Percentiles rank a stretch among this genome's conserved stretches.
phyloP scores from a whole-genome alignment of 768 basidiomycete species.

The Terana coerulea region DNA sequence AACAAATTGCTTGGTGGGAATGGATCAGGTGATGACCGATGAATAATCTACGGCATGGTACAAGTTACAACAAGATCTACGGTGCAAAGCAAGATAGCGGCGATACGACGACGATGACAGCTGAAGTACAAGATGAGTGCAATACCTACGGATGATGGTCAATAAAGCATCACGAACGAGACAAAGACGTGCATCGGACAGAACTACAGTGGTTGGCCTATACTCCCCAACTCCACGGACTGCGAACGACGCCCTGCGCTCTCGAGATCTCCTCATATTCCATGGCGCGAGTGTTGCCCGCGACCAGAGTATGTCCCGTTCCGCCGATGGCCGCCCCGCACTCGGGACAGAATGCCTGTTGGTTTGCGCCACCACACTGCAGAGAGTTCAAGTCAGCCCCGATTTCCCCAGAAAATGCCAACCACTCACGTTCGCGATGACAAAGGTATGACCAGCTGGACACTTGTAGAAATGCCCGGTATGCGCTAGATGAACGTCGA shows the following conservation, averaged over 20 bases:
- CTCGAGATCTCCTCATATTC: slow-evolving; percentile 22
- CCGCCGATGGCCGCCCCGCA: slow-evolving; percentile 28
- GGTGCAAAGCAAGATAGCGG: too few species aligned
- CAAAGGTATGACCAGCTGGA: slow-evolving; percentile 27
- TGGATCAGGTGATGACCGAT: too few species aligned
- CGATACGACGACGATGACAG: too few species aligned
- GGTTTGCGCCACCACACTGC: slow-evolving; percentile 26
- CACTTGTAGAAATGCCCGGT: slow-evolving; percentile 30
- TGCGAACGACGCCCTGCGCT: slow-evolving; percentile 16
- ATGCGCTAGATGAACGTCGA: slow-evolving; percentile 16
- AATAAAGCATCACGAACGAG: too few species aligned
- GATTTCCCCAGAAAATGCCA: not conserved
- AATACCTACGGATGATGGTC: too few species aligned
- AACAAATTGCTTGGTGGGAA: too few species aligned
- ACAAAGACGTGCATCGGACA: too few species aligned
- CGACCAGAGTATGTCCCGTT: slow-evolving; percentile 15
- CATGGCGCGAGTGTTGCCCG: slow-evolving; percentile 17
- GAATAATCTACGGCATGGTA: too few species aligned
- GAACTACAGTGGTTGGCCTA: not conserved
- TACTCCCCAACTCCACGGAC: slow-evolving; percentile 21
- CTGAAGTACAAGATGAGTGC: too few species aligned
- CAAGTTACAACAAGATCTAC: too few species aligned
- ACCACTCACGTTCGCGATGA: slow-evolving; percentile 24
- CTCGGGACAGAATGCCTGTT: slow-evolving; percentile 20
- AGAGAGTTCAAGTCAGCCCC: not conserved